Evolutionary conservation across 192 early-diverging fungal species (phyloP), one percentile per base, ranked within the genome.

Genomic region (Coemansia sp.): DNA sequence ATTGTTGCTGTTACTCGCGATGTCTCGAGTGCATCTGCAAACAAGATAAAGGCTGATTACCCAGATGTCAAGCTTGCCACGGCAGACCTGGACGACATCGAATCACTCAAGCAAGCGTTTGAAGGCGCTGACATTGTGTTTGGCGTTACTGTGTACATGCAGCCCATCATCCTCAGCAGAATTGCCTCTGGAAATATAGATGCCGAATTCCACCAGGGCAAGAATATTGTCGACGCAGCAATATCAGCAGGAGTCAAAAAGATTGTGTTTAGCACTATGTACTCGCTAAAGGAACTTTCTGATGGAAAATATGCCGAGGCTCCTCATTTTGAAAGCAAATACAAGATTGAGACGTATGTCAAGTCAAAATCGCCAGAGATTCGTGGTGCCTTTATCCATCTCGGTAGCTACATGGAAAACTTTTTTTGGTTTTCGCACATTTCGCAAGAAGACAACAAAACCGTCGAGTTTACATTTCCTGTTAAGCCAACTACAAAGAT

Each of bases 401-500:
- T 65, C 22, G 75, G 66, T 12, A 68, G 32, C 54, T 77, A 77
- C 54, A 72, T 77, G 75, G 63, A 72, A 0, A 72, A 72, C 66
- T 77, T 56, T 36, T 39, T 72, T 0, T 13, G 41, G 11, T 63
- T 39, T 63, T 15, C 75, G 36, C 75, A 67, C 15, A 72, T 77
- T 45, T 77, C 75, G 9, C 57, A 55, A 1, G 69, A 71, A 11
- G 75, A 72, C 37, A 58, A 39, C 63, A 45, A 59, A 32, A 72
- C 75, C 2, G 54, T 77, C 7, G 69, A 72, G 60, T 72, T 77
- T 46, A 48, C 63, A 1, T 54, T 77, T 12, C 66, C 66, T 2
- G 32, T 65, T 16, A 51, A 54, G 18, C 69, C 75, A 13, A 65
- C 66, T 0, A 66, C 66, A 12, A 64, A 69, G 70, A 5, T 77